phyloP scores from a whole-genome alignment of 2,329 filamentous ascomycete species.

The Diaporthe aspalathi region DNA sequence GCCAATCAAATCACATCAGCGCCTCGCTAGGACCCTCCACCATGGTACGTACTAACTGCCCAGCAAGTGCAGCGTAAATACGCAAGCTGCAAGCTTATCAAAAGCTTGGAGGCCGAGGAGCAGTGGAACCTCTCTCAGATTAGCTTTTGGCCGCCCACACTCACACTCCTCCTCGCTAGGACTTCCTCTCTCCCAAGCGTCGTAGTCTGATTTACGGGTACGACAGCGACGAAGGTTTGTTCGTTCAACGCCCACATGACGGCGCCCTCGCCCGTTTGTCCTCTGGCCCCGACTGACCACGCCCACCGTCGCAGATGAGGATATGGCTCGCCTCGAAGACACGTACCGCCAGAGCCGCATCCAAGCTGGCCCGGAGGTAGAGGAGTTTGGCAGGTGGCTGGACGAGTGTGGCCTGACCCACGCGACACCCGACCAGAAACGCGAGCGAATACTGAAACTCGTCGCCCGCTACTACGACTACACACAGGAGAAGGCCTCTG shows the following conservation, averaged over 20 bases:
- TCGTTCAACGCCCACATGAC: slow-evolving; percentile 1
- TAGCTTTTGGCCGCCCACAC: slow-evolving; percentile 30
- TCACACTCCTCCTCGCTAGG: slow-evolving; percentile 21
- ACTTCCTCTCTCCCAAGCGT: slow-evolving; percentile 36
- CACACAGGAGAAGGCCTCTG: slow-evolving; percentile 58
- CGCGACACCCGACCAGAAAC: slow-evolving; percentile 64
- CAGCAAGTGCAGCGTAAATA: not conserved
- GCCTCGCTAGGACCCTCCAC: slow-evolving; percentile 34
- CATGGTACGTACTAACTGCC: slow-evolving; percentile 36
- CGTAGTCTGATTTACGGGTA: slow-evolving; percentile 39
- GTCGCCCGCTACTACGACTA: slow-evolving; percentile 73
- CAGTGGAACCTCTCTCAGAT: slow-evolving; percentile 23
- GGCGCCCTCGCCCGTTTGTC: not conserved
- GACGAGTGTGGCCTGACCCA: slow-evolving; percentile 76
- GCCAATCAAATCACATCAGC: slow-evolving; percentile 40
- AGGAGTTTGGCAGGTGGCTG: slow-evolving; percentile 84
- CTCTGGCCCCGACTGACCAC: slow-evolving; percentile 1
- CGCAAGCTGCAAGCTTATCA: slow-evolving; percentile 34
- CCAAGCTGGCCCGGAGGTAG: slow-evolving; percentile 82
- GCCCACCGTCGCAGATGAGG: slow-evolving; percentile 38
- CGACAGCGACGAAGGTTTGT: slow-evolving; percentile 40
- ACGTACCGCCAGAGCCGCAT: slow-evolving; percentile 54
- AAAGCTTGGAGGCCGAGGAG: slow-evolving; percentile 24
- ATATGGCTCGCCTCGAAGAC: slow-evolving; percentile 49
- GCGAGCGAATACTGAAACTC: slow-evolving; percentile 75